Evolutionary conservation across 768 basidiomycete genomes (phyloP).

Genomic region (Pisolithus sp.): DNA sequence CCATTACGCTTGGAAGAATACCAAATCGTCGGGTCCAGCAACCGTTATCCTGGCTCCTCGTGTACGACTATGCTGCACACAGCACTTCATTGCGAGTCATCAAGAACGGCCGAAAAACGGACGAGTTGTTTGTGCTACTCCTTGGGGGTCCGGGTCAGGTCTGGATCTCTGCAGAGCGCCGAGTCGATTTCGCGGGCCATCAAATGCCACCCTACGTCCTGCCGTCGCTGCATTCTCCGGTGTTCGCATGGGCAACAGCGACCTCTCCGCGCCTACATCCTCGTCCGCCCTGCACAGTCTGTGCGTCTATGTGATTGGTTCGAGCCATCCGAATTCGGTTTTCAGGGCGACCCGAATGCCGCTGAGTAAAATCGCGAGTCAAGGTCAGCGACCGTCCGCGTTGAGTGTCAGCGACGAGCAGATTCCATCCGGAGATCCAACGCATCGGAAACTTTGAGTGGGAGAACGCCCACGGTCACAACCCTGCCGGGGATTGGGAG

Average conservation of each 20-base stretch:
- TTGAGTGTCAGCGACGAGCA: constrained; percentile 20
- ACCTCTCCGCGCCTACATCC: constrained; percentile 16
- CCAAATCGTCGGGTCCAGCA: too few relatives aligned
- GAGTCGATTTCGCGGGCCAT: too few relatives aligned
- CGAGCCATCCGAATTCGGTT: constrained; percentile 7
- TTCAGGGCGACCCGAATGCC: constrained; percentile 21
- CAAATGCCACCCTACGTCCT: too few relatives aligned
- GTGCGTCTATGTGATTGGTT: constrained; percentile 3
- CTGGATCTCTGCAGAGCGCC: too few relatives aligned
- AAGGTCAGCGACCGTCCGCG: constrained; percentile 24
- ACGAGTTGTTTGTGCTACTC: too few relatives aligned
- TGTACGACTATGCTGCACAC: too few relatives aligned
- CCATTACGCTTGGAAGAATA: too few relatives aligned
- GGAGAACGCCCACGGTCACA: constrained; percentile 1
- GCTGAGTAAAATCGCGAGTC: constrained; percentile 17
- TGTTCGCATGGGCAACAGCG: constrained; percentile 9
- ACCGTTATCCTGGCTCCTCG: too few relatives aligned
- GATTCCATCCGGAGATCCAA: constrained; percentile 18
- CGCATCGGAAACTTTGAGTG: constrained; percentile 18
- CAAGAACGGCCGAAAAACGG: too few relatives aligned
- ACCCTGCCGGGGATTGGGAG: neutral
- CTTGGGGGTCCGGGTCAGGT: too few relatives aligned
- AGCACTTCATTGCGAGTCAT: too few relatives aligned
- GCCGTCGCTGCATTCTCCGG: neutral
- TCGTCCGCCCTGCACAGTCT: too few relatives aligned